Evolutionary conservation across 2,329 filamentous ascomycete species (phyloP), one percentile per base, ranked within the genome.

Genomic region (Xylariomycetidae sp.): DNA sequence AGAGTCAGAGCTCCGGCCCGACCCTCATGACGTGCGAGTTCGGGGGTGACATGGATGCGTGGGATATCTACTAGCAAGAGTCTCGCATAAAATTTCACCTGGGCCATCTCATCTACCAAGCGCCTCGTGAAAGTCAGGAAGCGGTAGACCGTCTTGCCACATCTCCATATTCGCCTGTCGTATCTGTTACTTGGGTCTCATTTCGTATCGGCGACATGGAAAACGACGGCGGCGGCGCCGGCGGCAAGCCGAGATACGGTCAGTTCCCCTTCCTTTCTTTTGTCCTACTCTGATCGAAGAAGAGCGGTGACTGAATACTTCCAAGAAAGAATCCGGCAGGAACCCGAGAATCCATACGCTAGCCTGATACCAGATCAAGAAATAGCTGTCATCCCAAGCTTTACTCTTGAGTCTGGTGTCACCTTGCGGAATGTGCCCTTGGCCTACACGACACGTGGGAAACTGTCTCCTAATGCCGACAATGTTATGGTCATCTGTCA

Each of bases 281-380:
- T 16, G 19, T 19, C 9, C 13, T 29, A 19, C n/a, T 25, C 12
- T 32, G 25, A 32, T 24, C 28, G 10, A 13, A 20, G 14, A 63
- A 65, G 65, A 68, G 48, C 46, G 46, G 64, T 70, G 57, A 59
- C 76, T 81, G 72, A 81, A 77, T 73, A 73, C 70, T 64, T 69
- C 67, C 56, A 76, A 79, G 75, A 72, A 76, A 78, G 74, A 71
- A 70, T 59, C 46, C 65, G 60, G 44, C 65, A 74, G 35, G 87
- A 95, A 61, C 79, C 85, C 52, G 90, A 95, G 66, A 98, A 96
- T 64, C 90, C 89, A 19, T 96, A 89, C 58, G 78, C 85, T 40
- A 64, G 72, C 44, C 72, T 96, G 53, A 94, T 98, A 32, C 82
- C 87, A 32, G 82, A 95, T 52, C 92, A 96, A 64, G 73, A 82